Evolutionary conservation across 2,329 filamentous ascomycete genomes (phyloP).

Genomic region (Berkeleyomyces rouxiae): DNA sequence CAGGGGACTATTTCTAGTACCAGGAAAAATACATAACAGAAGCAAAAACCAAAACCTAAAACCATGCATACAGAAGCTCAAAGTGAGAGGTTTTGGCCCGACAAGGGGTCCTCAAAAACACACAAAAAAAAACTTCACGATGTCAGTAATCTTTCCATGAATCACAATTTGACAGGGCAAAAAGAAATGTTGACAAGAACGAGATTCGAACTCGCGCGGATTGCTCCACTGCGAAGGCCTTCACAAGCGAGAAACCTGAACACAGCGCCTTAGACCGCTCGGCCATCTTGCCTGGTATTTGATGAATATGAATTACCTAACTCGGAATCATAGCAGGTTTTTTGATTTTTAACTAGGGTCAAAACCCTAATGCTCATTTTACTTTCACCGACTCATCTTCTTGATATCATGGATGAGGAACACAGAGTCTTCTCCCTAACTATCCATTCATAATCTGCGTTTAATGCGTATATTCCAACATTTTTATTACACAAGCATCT

Average conservation of each 20-base stretch:
- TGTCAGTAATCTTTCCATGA: too few relatives aligned
- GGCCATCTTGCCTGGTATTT: slow-evolving; percentile 7
- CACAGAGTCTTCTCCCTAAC: too few relatives aligned
- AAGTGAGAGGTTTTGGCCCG: too few relatives aligned
- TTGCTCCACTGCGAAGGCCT: slow-evolving; percentile 13
- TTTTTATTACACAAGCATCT: neutral
- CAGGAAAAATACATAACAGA: too few relatives aligned
- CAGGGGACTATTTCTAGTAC: too few relatives aligned
- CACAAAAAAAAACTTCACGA: neutral
- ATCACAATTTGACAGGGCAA: neutral
- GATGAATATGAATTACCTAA: neutral
- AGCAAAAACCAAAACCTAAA: too few relatives aligned
- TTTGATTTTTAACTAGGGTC: neutral
- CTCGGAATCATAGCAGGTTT: neutral
- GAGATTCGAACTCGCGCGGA: slow-evolving; percentile 16
- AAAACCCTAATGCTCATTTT: neutral
- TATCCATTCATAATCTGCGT: neutral
- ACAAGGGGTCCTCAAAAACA: too few relatives aligned
- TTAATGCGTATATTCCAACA: neutral
- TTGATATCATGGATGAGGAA: too few relatives aligned
- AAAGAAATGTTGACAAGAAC: slow-evolving; percentile 20
- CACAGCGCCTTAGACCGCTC: slow-evolving; percentile 13
- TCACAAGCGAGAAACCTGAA: slow-evolving; percentile 3
- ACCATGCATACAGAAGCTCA: too few relatives aligned
- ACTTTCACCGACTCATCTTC: neutral